Evolutionary conservation across 148 eudicot species (phyloP), one percentile per base, ranked within the genome.

Genomic region (Rhododendron mucronatum): DNA sequence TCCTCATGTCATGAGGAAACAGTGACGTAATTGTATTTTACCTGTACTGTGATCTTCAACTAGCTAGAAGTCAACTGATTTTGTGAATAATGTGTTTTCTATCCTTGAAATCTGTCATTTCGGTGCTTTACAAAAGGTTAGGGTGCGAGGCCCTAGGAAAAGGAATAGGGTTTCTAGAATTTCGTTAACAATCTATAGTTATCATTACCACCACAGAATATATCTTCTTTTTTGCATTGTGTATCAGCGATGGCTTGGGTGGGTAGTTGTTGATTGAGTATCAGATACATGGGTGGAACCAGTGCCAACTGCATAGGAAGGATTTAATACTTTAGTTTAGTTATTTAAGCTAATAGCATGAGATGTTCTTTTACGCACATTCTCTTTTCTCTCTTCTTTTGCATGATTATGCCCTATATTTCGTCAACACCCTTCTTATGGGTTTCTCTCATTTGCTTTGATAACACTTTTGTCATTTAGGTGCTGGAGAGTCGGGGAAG

Each of bases 401-500:
- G 26, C 57, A 30, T 57, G 78, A n/a, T 71, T 39, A 50, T 55
- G 67, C 18, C 30, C 30, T 55, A 13, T 84, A 33, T 67, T 21
- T 39, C 26, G 12, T 47, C 30, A 41, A 48, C 59, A 26, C 45
- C 85, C 23, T 23, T 28, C 57, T 63, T 65, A 61, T 7, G 71
- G 14, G 61, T 35, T 65, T 26, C 74, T 79, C 85, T 74, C 33
- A 83, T 44, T 39, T 84, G 69, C 45, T 76, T 21, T 84, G 21
- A n/a, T 51, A 45, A 45, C 55, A 50, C 61, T 26, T 67, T 87
- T 83, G 57, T 84, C 86, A 81, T 57, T 65, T 86, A 96, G 99
- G 98, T 84, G 95, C 98, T 82, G 99, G 99, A 90, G 99, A 97
- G 84, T 95, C 99, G 14, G 99, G 99, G 50, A 97, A 97, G 90